Evolutionary conservation across 2,329 filamentous ascomycete genomes (phyloP), one percentile per base, ranked within the genome.

Genomic region (Sordariomycetes sp.): DNA sequence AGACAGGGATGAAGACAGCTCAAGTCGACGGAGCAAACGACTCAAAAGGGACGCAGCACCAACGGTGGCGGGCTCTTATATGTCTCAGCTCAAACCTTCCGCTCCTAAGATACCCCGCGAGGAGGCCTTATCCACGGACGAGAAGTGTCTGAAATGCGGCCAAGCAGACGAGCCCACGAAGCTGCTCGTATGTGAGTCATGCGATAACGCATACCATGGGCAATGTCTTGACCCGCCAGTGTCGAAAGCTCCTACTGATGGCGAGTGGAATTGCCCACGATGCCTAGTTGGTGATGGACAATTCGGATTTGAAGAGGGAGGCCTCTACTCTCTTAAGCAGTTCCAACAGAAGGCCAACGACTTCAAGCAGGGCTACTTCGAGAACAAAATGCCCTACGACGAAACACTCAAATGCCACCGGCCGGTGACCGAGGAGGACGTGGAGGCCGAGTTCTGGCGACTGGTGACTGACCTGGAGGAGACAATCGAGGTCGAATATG

Each of bases 401-500:
- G 80, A 87, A 0, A 73, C 88, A 20, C 72, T 86, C 18, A 90
- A 94, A 45, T 83, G 79, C 20, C 79, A 84, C 43, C 75, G 80
- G 26, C 82, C 83, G 0, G 83, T 94, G 20, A 88, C 85, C 0
- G 92, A 98, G 54, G 88, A 96, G 42, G 92, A 96, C 45, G 86
- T 98, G 4, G 92, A 98, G 59, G 79, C 79, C 15, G 92, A 98
- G 53, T 98, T 98, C 55, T 98, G 92, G 92, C 77, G 86, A 46
- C 71, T 96, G 8, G 92, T 96, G 1, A 86, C 92, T 31, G 93
- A 88, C 48, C 71, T 95, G 33, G 90, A 93, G 41, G 92, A 96
- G 57, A 93, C 87, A 0, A 88, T 96, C 2, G 92, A 96, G 55
- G 92, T 98, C 3, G 92, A 98, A 53, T 98, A 98, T 49, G 92